Evolutionary conservation across 1,284 basidiomycete genomes (phyloP).

Genomic region (Marasmius oreades): DNA sequence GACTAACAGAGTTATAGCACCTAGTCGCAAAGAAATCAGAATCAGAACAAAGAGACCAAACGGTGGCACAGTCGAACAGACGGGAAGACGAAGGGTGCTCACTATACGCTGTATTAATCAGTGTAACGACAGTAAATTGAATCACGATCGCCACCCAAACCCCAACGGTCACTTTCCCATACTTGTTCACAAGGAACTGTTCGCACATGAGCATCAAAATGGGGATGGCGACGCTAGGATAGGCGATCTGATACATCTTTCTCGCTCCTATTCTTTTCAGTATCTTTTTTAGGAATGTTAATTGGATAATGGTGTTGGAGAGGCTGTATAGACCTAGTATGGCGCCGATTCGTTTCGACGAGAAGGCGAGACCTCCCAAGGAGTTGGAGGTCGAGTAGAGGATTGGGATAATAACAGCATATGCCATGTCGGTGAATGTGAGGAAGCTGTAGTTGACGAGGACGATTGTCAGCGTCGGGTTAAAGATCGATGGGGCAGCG

Average conservation of each 20-base stretch:
- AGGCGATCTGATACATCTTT: constrained; percentile 11
- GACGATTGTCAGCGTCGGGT: constrained; percentile 3
- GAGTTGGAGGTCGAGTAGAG: constrained; percentile 23
- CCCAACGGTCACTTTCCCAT: constrained; percentile 1
- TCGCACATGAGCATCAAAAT: constrained; percentile 9
- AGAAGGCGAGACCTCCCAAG: constrained; percentile 23
- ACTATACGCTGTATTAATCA: constrained; percentile 11
- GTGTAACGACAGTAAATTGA: constrained; percentile 5
- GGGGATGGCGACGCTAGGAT: not conserved
- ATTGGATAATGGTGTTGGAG: constrained; percentile 25
- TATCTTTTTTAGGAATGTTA: constrained; percentile 5
- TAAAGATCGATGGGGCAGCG: not conserved
- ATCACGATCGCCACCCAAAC: constrained; percentile 10
- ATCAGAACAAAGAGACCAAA: not conserved
- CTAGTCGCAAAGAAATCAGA: not conserved
- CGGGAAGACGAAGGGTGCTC: not conserved
- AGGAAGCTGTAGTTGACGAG: constrained; percentile 24
- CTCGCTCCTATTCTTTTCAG: constrained; percentile 13
- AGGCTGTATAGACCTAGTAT: constrained; percentile 24
- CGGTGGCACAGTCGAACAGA: not conserved
- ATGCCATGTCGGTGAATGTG: constrained; percentile 26
- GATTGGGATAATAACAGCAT: constrained; percentile 25
- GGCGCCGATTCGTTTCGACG: constrained; percentile 21
- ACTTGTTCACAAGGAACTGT: constrained; percentile 1
- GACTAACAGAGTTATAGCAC: constrained; percentile 6